Conservation (phyloP, 2,329 filamentous ascomycete genomes). For the Pseudopyrenochaeta lycopersici region DNA sequence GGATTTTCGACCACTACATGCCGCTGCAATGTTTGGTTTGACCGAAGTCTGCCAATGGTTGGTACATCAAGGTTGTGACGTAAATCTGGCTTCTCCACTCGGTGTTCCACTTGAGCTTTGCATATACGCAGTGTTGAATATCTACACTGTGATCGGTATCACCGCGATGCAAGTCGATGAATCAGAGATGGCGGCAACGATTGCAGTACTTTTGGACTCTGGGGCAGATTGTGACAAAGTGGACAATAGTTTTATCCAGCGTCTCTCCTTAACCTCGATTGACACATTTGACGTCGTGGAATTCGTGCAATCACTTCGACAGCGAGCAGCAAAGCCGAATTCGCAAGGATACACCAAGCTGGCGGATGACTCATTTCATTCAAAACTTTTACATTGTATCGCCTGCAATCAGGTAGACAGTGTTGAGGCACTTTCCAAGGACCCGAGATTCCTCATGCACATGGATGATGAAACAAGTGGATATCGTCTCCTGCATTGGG, state of each 20-base stretch:
- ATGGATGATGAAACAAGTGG: neutral
- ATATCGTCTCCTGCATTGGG: neutral
- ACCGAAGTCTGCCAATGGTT: neutral
- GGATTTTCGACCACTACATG: slow-evolving; percentile 1
- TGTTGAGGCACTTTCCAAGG: neutral
- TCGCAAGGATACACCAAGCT: neutral
- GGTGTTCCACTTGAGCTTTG: neutral
- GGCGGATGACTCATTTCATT: neutral
- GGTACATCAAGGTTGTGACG: neutral
- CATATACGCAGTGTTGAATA: neutral
- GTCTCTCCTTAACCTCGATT: neutral
- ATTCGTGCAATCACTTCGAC: neutral
- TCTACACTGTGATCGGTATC: neutral
- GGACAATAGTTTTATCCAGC: neutral
- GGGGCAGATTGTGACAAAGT: neutral
- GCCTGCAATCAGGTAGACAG: neutral
- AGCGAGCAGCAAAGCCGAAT: neutral
- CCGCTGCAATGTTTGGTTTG: neutral
- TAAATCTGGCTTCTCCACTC: neutral
- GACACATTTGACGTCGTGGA: neutral
- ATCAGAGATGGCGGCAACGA: neutral
- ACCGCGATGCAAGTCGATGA: neutral
- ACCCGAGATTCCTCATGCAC: neutral
- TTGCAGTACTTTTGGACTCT: neutral
- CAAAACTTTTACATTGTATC: neutral